Evolutionary conservation across 345 rosid genomes (phyloP), one percentile per base, ranked within the genome.

Genomic region (Eucalyptus coolabah): DNA sequence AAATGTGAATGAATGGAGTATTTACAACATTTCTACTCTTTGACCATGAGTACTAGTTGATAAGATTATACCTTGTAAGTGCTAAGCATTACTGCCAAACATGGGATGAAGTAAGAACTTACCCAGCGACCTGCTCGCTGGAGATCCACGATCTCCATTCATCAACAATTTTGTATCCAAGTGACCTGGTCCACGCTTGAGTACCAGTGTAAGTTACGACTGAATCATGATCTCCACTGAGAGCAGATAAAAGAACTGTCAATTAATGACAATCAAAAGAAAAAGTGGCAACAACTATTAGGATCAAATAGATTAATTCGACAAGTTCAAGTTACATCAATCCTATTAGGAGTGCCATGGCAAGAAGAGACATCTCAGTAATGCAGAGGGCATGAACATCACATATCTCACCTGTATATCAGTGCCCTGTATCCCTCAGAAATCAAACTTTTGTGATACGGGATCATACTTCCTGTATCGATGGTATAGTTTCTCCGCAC

Each of bases 381-480:
- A 72, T 72, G 83, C 45, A 72, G 45, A 37, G 83, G 28, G 45
- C 83, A 37, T 37, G 83, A 72, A 72, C 23, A 11, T 72, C 83
- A 11, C 83, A 11, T n/a, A 37, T 32, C 6, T 45, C 89, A 93
- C 95, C 93, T 93, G 90, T 90, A 93, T 19, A 93, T 91, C 17
- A 93, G 93, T 10, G 94, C 95, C 51, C 92, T 87, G 69, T 91
- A 93, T 59, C 94, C 95, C 87, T 88, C 87, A 14, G 87, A 37
- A 9, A 94, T 93, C 12, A 92, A 89, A 81, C 83, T 90, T 56
- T 54, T 87, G 88, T 91, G 95, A 87, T 91, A 92, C 50, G 92
- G 93, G n/a, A 93, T 82, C 92, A 93, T 88, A 81, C 88, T 93
- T 26, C 90, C 95, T 5, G 87, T 88, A 9, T 85, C 91, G 15